phyloP scores from a whole-genome alignment of 2,329 filamentous ascomycete species.

The Chaetoscypha palmicola region DNA sequence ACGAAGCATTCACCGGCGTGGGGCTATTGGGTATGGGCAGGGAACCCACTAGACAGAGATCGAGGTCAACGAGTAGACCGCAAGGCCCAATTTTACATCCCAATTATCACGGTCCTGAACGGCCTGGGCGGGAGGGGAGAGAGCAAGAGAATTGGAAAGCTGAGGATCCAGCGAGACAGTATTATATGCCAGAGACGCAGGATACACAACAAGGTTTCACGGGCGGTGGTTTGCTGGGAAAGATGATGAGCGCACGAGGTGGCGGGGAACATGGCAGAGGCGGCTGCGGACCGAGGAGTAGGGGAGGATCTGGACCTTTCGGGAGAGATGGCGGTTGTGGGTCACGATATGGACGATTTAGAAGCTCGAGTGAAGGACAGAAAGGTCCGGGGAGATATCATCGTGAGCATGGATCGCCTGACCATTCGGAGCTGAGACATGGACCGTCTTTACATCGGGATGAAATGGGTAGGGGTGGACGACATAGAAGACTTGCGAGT shows the following conservation, averaged over 20 bases:
- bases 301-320: not conserved
- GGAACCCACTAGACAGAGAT: not conserved
- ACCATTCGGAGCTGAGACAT: not conserved
- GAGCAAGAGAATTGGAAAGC: too few relatives aligned
- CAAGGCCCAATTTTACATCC: not conserved
- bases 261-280: not conserved
- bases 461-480: too few relatives aligned
- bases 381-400: too few relatives aligned
- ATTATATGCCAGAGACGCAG: not conserved
- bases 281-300: not conserved
- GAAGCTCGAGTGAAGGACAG: too few relatives aligned
- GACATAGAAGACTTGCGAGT: not conserved
- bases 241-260: not conserved
- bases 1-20: not conserved
- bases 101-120: not conserved
- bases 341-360: not conserved
- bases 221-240: not conserved
- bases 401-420: not conserved
- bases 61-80: not conserved
- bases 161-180: not conserved
- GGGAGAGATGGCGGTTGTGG: not conserved
- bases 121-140: not conserved
- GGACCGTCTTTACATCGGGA: not conserved
- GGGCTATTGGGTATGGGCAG: constrained; percentile 1
- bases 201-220: not conserved